Evolutionary conservation across 805 yeast genomes (phyloP).

Genomic region (Starmerella potacharoeniae): DNA sequence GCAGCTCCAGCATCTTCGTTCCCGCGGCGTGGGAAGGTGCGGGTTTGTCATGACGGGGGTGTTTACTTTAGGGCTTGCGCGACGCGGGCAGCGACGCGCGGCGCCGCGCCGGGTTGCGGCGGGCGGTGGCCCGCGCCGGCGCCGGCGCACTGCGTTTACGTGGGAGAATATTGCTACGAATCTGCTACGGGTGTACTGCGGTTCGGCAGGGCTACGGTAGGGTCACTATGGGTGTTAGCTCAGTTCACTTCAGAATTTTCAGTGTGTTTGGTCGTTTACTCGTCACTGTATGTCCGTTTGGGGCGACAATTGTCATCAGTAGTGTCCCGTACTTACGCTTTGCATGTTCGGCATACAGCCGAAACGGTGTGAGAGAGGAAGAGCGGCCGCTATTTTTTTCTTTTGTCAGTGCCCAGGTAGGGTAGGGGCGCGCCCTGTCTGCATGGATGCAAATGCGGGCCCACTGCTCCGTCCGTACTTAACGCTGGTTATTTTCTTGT

Average conservation of each 20-base stretch:
- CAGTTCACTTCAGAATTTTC: slow-evolving; percentile 25
- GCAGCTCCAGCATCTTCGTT: slow-evolving; percentile 18
- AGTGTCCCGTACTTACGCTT: slow-evolving; percentile 20
- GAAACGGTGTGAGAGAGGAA: neutral
- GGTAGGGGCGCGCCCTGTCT: too few species aligned
- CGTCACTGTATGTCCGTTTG: slow-evolving; percentile 26
- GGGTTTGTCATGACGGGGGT: neutral
- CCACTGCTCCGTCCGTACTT: too few species aligned
- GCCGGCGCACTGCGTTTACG: too few species aligned
- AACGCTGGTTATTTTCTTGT: too few species aligned
- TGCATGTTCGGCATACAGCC: neutral
- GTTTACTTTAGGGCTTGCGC: slow-evolving; percentile 1
- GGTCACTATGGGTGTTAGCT: slow-evolving; percentile 8
- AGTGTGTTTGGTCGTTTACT: slow-evolving; percentile 26
- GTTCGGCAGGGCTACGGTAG: too few species aligned
- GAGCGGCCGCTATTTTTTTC: neutral
- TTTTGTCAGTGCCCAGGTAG: neutral
- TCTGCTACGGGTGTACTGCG: too few species aligned
- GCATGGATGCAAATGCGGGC: too few species aligned
- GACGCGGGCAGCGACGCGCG: too few species aligned
- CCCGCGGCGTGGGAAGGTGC: neutral
- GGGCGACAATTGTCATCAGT: slow-evolving; percentile 26
- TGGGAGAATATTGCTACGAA: too few species aligned
- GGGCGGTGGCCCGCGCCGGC: too few species aligned
- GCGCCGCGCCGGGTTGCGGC: too few species aligned